These are phyloP conservation scores for Exsudoporus frostii DNA, from an alignment of 768 basidiomycete genomes.

Conservation along the genomic window DNA sequence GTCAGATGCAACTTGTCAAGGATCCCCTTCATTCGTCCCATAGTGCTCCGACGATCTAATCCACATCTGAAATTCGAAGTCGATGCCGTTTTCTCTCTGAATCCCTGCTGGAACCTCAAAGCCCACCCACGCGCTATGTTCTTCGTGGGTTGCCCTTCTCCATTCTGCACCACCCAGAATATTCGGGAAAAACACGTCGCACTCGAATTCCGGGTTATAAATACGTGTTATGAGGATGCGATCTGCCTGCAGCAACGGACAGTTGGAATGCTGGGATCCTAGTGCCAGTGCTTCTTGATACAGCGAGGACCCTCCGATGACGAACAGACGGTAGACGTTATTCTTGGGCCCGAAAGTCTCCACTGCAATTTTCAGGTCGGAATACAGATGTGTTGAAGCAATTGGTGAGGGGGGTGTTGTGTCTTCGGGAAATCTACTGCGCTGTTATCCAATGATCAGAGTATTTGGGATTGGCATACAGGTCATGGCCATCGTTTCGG, in stretches of 20 bases:
- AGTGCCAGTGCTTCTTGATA: constrained; percentile 64
- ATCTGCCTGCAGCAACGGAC: constrained; percentile 51
- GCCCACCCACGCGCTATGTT: constrained; percentile 73
- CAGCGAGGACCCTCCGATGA: constrained; percentile 90
- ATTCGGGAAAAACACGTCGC: constrained; percentile 85
- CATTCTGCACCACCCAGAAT: constrained; percentile 53
- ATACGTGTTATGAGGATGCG: constrained; percentile 88
- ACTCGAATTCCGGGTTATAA: constrained; percentile 70
- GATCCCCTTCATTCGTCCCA: not conserved
- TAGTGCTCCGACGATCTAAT: constrained; percentile 37
- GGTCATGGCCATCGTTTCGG: constrained; percentile 51
- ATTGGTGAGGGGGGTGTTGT: not conserved
- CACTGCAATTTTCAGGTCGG: constrained; percentile 20
- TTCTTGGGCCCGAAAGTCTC: constrained; percentile 7
- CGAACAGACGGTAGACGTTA: constrained; percentile 59
- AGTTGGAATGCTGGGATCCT: constrained; percentile 23
- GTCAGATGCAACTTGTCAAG: constrained; percentile 1
- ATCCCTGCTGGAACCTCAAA: constrained; percentile 73
- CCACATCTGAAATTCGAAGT: constrained; percentile 98
- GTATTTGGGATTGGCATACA: constrained; percentile 45
- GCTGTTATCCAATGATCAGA: constrained; percentile 4
- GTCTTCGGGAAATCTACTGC: constrained; percentile 13
- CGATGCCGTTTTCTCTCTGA: constrained; percentile 78
- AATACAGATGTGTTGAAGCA: constrained; percentile 31
- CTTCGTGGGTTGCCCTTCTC: constrained; percentile 56